Percentiles rank a stretch among this genome's conserved stretches.
Conservation (phyloP, 1,284 basidiomycete species). For the Ustanciosporium gigantosporum region DNA sequence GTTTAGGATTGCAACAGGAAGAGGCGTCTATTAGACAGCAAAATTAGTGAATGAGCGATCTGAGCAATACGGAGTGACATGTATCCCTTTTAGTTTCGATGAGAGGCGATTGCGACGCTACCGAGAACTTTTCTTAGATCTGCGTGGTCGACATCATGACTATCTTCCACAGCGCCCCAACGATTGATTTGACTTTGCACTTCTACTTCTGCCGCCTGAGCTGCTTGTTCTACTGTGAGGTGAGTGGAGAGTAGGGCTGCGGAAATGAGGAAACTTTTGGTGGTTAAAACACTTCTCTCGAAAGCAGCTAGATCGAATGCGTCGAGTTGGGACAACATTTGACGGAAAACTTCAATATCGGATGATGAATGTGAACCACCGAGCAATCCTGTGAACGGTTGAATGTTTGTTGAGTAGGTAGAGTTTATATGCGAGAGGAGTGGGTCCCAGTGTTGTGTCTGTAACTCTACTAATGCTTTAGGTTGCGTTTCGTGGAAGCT, state of each 20-base stretch:
- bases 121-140: conserved; percentile 84
- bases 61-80: too few relatives aligned
- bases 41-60: too few relatives aligned
- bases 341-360: conserved; percentile 12
- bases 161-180: conserved; percentile 99
- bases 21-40: too few relatives aligned
- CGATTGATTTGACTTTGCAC: conserved; percentile 90
- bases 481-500: conserved; percentile 85
- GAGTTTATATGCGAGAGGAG: conserved; percentile 79
- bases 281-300: conserved; percentile 85
- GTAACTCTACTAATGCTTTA: conserved; percentile 74
- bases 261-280: conserved; percentile 88
- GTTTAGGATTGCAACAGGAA: too few relatives aligned
- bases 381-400: conserved; percentile 32
- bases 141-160: conserved; percentile 77
- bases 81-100: too few relatives aligned
- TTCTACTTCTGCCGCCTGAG: conserved; percentile 84
- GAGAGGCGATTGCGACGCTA: conserved; percentile 44
- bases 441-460: conserved; percentile 87
- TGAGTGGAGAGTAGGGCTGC: conserved; percentile 79
- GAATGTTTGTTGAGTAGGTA: conserved; percentile 64
- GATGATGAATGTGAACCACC: conserved; percentile 23
- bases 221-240: conserved; percentile 75
- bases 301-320: conserved; percentile 67
- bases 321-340: conserved; percentile 18